Percentiles rank a stretch among this genome's conserved stretches.
These are phyloP conservation scores for Eucommia ulmoides DNA, from an alignment of 257 asterid genomes.

Conservation along the genomic window DNA sequence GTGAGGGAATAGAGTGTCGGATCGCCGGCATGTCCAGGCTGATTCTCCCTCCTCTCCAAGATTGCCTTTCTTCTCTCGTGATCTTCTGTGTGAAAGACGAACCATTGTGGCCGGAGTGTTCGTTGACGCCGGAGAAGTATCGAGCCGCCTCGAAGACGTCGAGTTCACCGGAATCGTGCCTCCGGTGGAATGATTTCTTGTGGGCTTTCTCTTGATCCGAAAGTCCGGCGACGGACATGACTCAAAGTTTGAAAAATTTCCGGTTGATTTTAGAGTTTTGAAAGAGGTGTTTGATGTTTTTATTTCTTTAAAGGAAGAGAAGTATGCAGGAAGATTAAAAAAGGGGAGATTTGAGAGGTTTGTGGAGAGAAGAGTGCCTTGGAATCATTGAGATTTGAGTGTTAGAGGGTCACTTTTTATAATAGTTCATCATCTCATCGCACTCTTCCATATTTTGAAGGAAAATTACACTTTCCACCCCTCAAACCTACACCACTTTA, in stretches of 20 bases:
- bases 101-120: slow-evolving; percentile 12
- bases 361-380: not conserved
- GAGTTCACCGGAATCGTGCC: slow-evolving; percentile 55
- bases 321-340: too few species aligned
- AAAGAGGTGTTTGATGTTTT: not conserved
- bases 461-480: too few species aligned
- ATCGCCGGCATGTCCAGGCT: slow-evolving; percentile 54
- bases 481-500: too few species aligned
- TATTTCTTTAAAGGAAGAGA: not conserved
- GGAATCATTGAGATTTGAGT: too few species aligned
- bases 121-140: slow-evolving; percentile 53
- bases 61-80: slow-evolving; percentile 13
- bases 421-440: too few species aligned
- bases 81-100: slow-evolving; percentile 3
- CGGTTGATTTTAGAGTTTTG: not conserved
- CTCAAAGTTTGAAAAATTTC: not conserved
- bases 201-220: slow-evolving; percentile 18
- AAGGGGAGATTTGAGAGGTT: not conserved
- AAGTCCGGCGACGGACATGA: slow-evolving; percentile 23
- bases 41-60: slow-evolving; percentile 25
- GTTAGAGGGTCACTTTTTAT: too few species aligned
- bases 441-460: too few species aligned
- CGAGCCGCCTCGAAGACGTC: slow-evolving; percentile 79
- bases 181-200: slow-evolving; percentile 34
- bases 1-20: slow-evolving; percentile 21